These are phyloP conservation scores for Penicillium dipodomyicola DNA, from an alignment of 495 filamentous ascomycete genomes.

Conservation along the genomic window DNA sequence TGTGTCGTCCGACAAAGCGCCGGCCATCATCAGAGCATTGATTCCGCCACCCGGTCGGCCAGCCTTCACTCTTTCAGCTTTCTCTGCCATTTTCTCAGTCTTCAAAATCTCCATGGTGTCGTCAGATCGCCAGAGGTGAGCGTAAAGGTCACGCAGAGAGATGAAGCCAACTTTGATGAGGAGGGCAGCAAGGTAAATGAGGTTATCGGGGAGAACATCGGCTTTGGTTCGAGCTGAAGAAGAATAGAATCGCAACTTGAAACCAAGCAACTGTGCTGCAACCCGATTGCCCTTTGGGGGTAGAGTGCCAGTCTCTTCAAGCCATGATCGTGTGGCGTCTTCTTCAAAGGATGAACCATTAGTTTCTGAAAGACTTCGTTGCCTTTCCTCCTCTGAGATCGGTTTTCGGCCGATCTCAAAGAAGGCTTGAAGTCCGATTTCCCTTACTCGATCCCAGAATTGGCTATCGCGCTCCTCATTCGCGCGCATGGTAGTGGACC, in stretches of 20 bases:
- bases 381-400: constrained; percentile 47
- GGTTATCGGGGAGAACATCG: constrained; percentile 79
- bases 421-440: constrained; percentile 76
- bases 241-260: constrained; percentile 96
- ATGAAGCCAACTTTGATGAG: constrained; percentile 98
- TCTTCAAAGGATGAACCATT: constrained; percentile 42
- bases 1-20: constrained; percentile 82
- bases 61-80: constrained; percentile 70
- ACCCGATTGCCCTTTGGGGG: constrained; percentile 83
- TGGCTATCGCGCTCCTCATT: constrained; percentile 62
- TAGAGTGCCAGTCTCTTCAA: constrained; percentile 71
- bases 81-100: constrained; percentile 66
- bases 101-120: constrained; percentile 72
- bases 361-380: constrained; percentile 45
- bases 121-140: constrained; percentile 86
- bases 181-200: constrained; percentile 84
- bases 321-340: constrained; percentile 64
- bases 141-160: constrained; percentile 87
- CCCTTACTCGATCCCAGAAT: constrained; percentile 80
- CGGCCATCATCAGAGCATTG: constrained; percentile 90
- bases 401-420: constrained; percentile 76
- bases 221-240: constrained; percentile 63
- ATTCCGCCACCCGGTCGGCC: constrained; percentile 61
- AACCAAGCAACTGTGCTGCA: constrained; percentile 91
- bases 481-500: constrained; percentile 44